phyloP scores from a whole-genome alignment of 2,329 filamentous ascomycete species.

The Geosmithia flava region DNA sequence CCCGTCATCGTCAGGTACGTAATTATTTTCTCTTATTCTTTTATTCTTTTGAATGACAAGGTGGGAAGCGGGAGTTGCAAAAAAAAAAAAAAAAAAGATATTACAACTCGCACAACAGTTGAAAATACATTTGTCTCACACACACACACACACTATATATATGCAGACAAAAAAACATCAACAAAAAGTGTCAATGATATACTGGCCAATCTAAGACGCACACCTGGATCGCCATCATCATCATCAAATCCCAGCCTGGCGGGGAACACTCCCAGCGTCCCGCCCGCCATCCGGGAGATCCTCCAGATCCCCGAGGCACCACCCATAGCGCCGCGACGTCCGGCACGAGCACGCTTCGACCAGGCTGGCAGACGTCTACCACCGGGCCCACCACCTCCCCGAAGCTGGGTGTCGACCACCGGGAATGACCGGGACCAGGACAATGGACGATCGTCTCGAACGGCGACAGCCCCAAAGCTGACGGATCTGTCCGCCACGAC shows the following conservation, averaged over 20 bases:
- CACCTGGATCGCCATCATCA: slow-evolving; percentile 16
- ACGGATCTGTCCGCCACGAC: not conserved
- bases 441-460: not conserved
- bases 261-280: slow-evolving; percentile 37
- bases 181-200: slow-evolving; percentile 43
- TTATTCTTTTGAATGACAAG: too few species aligned
- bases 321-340: slow-evolving; percentile 33
- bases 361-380: slow-evolving; percentile 36
- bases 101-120: not conserved
- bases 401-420: slow-evolving; percentile 40
- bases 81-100: not conserved
- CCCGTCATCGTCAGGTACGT: slow-evolving; percentile 12
- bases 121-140: not conserved
- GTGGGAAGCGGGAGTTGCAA: not conserved
- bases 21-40: too few species aligned
- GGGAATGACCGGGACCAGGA: slow-evolving; percentile 13
- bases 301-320: slow-evolving; percentile 47
- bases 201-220: slow-evolving; percentile 42
- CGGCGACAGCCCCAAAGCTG: not conserved
- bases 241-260: slow-evolving; percentile 11
- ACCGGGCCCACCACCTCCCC: slow-evolving; percentile 45
- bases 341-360: slow-evolving; percentile 27
- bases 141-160: not conserved
- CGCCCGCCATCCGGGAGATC: slow-evolving; percentile 44
- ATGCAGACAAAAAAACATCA: slow-evolving; percentile 14